These are phyloP conservation scores for Sphagnurus paluster DNA, from an alignment of 1,284 basidiomycete genomes.

Conservation along the genomic window DNA sequence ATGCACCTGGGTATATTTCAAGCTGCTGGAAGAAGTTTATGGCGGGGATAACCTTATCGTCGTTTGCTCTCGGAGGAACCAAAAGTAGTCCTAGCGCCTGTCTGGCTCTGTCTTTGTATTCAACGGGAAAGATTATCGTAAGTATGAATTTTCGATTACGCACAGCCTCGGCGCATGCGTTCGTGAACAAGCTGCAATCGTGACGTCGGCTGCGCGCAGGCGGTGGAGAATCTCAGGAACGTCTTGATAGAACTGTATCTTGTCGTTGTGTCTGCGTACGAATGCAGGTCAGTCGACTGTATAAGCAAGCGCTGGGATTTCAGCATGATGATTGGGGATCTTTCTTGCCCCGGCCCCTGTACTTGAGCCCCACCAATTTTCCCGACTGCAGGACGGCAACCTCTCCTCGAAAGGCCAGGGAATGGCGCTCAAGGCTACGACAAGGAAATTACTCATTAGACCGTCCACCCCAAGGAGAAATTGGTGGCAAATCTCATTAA, in stretches of 20 bases:
- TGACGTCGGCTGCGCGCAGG: constrained; percentile 53
- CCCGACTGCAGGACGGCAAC: too few relatives aligned
- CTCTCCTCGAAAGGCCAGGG: too few relatives aligned
- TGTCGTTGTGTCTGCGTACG: constrained; percentile 56
- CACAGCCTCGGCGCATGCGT: constrained; percentile 73
- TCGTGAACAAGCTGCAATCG: constrained; percentile 76
- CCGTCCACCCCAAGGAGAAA: too few relatives aligned
- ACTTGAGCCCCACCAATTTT: too few relatives aligned
- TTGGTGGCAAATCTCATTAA: too few relatives aligned
- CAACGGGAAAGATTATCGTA: not conserved
- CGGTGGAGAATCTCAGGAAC: constrained; percentile 76
- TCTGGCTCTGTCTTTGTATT: constrained; percentile 54
- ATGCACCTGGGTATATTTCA: constrained; percentile 81
- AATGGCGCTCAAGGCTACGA: too few relatives aligned
- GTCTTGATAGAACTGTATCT: constrained; percentile 72
- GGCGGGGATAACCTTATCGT: constrained; percentile 47
- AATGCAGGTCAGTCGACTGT: too few relatives aligned
- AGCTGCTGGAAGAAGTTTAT: constrained; percentile 75
- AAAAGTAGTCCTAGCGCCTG: constrained; percentile 72
- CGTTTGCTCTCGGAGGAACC: constrained; percentile 49
- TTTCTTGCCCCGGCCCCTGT: too few relatives aligned
- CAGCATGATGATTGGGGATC: too few relatives aligned
- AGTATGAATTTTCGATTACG: constrained; percentile 31
- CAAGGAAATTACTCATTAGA: too few relatives aligned
- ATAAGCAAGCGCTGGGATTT: too few relatives aligned